Evolutionary conservation across 805 yeast species (phyloP).

Genomic region (Lipomyces chichibuensis): DNA sequence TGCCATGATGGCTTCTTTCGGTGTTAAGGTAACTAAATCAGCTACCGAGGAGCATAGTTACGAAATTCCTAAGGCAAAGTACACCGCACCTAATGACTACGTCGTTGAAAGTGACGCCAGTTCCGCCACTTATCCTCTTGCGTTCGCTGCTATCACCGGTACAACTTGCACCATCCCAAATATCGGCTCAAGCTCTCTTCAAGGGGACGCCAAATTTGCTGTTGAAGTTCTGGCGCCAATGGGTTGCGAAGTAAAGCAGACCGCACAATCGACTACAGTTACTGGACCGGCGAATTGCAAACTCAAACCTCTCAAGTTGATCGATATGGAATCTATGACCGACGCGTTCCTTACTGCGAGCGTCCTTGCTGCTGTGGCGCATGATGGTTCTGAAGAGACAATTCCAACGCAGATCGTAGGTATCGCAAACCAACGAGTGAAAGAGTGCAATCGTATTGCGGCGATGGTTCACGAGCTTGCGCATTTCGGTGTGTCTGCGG

Average conservation of each 20-base stretch:
- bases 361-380: constrained; percentile 93
- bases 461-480: constrained; percentile 91
- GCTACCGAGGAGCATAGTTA: constrained; percentile 78
- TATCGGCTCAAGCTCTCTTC: constrained; percentile 87
- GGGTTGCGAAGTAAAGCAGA: constrained; percentile 90
- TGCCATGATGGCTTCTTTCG: constrained; percentile 90
- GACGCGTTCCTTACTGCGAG: constrained; percentile 97
- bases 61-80: constrained; percentile 82
- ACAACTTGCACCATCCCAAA: constrained; percentile 90
- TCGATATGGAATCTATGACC: constrained; percentile 99
- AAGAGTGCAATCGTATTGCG: constrained; percentile 92
- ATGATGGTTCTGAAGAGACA: constrained; percentile 45
- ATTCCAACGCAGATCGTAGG: constrained; percentile 80
- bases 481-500: constrained; percentile 85
- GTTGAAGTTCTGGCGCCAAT: constrained; percentile 88
- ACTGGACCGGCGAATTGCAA: constrained; percentile 78
- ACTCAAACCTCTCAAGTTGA: constrained; percentile 67
- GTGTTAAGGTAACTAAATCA: constrained; percentile 73
- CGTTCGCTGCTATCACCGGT: constrained; percentile 96
- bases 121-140: constrained; percentile 96
- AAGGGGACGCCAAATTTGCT: constrained; percentile 97
- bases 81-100: constrained; percentile 79
- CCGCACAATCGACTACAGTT: constrained; percentile 85
- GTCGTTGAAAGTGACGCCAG: constrained; percentile 96
- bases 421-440: constrained; percentile 96